Percentiles rank a stretch among this genome's conserved stretches.
phyloP scores from a whole-genome alignment of 1,284 basidiomycete genomes.

The Tilletia walkeri region DNA sequence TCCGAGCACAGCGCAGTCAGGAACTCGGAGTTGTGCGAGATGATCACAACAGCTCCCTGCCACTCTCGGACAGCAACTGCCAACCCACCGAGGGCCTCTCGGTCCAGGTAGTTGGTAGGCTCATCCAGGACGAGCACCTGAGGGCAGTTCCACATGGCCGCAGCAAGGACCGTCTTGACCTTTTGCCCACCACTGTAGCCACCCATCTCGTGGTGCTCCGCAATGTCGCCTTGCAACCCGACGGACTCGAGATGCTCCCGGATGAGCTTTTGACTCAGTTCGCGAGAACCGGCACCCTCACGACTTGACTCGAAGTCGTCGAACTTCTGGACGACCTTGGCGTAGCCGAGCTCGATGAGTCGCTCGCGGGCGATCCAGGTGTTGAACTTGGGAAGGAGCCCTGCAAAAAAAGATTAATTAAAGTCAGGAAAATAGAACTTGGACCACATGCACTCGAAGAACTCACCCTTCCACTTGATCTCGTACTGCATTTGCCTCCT shows the following conservation, averaged over 20 bases:
- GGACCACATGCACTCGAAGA: neutral
- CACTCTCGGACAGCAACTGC: conserved; percentile 95
- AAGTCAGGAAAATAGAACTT: neutral
- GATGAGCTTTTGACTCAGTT: conserved; percentile 58
- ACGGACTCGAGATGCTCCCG: conserved; percentile 64
- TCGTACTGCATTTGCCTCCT: conserved; percentile 92
- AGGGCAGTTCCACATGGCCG: conserved; percentile 55
- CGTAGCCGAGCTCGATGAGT: conserved; percentile 82
- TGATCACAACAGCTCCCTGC: conserved; percentile 94
- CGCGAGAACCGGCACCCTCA: conserved; percentile 69
- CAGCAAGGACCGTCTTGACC: conserved; percentile 72
- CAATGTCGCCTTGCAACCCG: conserved; percentile 72
- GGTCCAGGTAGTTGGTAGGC: conserved; percentile 82
- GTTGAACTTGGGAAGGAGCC: conserved; percentile 88
- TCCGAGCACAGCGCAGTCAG: conserved; percentile 56
- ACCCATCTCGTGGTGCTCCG: conserved; percentile 53
- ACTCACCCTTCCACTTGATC: conserved; percentile 73
- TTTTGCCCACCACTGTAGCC: conserved; percentile 69
- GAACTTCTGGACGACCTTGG: conserved; percentile 87
- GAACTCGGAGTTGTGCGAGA: conserved; percentile 76
- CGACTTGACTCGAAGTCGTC: conserved; percentile 90
- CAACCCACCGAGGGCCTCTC: conserved; percentile 75
- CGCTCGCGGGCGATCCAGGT: conserved; percentile 91
- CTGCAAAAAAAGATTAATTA: conserved; percentile 54
- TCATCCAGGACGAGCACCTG: conserved; percentile 58